Evolutionary conservation across 1,284 basidiomycete species (phyloP).

Genomic region (Trichosporon ovoides): DNA sequence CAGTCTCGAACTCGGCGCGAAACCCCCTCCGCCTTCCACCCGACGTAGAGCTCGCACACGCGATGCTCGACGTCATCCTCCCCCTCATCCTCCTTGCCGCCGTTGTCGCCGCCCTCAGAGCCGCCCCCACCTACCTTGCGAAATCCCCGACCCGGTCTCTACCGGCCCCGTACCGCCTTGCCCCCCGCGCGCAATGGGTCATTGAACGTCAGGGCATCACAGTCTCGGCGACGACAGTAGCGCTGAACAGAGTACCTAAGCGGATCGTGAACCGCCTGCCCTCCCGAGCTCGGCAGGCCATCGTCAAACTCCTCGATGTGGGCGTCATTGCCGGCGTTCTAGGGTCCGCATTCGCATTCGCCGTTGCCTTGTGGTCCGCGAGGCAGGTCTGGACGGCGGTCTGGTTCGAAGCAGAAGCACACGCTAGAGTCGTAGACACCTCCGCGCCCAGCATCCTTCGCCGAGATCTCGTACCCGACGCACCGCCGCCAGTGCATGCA

Average conservation of each 20-base stretch:
- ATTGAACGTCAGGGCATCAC: conserved; percentile 21
- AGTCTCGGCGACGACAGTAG: conserved; percentile 24
- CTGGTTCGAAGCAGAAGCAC: conserved; percentile 29
- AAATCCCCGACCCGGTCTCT: neutral
- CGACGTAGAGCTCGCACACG: conserved; percentile 1
- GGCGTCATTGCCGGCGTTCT: conserved; percentile 14
- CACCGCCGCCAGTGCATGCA: conserved; percentile 5
- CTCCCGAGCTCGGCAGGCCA: neutral
- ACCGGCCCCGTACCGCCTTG: conserved; percentile 20
- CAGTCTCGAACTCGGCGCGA: no score
- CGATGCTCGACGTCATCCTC: conserved; percentile 27
- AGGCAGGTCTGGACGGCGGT: conserved; percentile 28
- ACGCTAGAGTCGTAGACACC: conserved; percentile 20
- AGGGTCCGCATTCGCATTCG: conserved; percentile 13
- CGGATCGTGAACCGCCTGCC: neutral
- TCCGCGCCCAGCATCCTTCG: neutral
- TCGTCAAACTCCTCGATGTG: conserved; percentile 16
- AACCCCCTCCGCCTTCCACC: no score
- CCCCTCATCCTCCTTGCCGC: conserved; percentile 21
- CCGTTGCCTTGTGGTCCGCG: conserved; percentile 27
- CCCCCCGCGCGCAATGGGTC: conserved; percentile 19
- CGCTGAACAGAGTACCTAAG: conserved; percentile 26
- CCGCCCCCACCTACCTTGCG: conserved; percentile 10
- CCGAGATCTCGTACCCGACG: conserved; percentile 5
- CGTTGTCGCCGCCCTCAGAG: conserved; percentile 18